phyloP scores from a whole-genome alignment of 1,284 basidiomycete species.

The Naganishia liquefaciens region DNA sequence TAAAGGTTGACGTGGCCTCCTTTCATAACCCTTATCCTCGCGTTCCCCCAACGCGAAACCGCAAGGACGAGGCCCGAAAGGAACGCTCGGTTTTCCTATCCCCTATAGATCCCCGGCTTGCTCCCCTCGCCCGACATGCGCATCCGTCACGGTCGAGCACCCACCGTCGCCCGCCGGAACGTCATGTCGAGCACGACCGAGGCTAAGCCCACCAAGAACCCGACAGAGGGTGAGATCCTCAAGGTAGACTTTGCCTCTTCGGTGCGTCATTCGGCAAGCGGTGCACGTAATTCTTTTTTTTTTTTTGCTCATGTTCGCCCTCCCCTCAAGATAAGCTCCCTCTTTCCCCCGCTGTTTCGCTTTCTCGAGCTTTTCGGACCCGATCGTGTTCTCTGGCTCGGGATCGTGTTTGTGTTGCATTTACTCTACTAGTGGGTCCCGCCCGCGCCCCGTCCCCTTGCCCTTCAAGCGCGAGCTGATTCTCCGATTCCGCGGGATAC shows the following conservation, averaged over 20 bases:
- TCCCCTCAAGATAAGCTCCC: conserved; percentile 26
- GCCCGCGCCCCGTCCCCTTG: neutral
- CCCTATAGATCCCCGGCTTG: too few relatives aligned
- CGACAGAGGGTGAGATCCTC: conserved; percentile 18
- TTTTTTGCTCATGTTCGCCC: neutral
- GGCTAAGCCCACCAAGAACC: neutral
- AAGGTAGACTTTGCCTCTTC: conserved; percentile 26
- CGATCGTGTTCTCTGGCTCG: conserved; percentile 25
- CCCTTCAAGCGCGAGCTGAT: too few relatives aligned
- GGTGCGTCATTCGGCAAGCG: neutral
- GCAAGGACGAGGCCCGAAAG: too few relatives aligned
- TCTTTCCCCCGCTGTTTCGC: conserved; percentile 25
- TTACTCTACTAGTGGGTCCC: conserved; percentile 24
- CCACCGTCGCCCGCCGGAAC: too few relatives aligned
- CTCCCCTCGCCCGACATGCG: too few relatives aligned
- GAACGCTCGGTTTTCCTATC: too few relatives aligned
- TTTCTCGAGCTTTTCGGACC: conserved; percentile 29
- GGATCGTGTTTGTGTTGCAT: conserved; percentile 15
- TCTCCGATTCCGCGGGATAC: too few relatives aligned
- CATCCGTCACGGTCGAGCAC: too few relatives aligned
- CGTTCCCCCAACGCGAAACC: too few relatives aligned
- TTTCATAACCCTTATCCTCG: too few relatives aligned
- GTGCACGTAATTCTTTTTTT: neutral
- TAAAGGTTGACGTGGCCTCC: too few relatives aligned
- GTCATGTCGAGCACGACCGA: neutral